Evolutionary conservation across 352 stramenopile genomes (phyloP), one percentile per base, ranked within the genome.

Genomic region (Phytophthora lateralis): DNA sequence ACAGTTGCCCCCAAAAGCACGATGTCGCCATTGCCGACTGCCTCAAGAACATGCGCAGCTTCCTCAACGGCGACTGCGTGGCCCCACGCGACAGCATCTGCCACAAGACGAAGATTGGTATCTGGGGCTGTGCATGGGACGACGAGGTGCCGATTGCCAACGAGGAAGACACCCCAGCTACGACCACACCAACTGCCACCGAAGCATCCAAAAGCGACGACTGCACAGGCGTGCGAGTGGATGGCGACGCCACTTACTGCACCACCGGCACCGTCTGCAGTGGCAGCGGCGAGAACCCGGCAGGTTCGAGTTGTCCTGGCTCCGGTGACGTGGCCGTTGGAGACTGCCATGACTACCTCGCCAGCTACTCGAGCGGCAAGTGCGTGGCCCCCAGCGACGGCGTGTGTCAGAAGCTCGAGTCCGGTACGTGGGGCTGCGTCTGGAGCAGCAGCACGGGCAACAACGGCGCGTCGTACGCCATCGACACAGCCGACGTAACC

Each of bases 231-330:
- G 67, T 88, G 14, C 80, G 66, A 26, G 80, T 91, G 9, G 66
- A 83, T n/a, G 60, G 73, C 7, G 80, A 90, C 38, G 82, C 80
- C 11, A 90, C 82, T 3, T 90, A 84, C 63, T 88, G 78, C 60
- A 76, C 85, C 32, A 18, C 50, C 9, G 82, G 75, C 9, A 35
- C 65, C 6, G 69, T 88, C 26, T 91, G 82, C 61, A 80, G 69
- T 24, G 82, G 82, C 24, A 32, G 65, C 1, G 80, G 75, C 8
- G 45, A 60, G 12, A 17, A 50, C 6, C 75, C 78, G 8, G 66
- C 57, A 6, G 80, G 82, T 3, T 30, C 45, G 18, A 63, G 66
- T 12, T 91, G 82, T 44, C 82, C 82, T 3, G 69, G 70, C 35
- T 68, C 70, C 44, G 82, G 82, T n/a, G 73, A 76, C 38, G 59